Evolutionary conservation across 805 yeast genomes (phyloP), one percentile per base, ranked within the genome.

Genomic region (Wickerhamomyces alni): DNA sequence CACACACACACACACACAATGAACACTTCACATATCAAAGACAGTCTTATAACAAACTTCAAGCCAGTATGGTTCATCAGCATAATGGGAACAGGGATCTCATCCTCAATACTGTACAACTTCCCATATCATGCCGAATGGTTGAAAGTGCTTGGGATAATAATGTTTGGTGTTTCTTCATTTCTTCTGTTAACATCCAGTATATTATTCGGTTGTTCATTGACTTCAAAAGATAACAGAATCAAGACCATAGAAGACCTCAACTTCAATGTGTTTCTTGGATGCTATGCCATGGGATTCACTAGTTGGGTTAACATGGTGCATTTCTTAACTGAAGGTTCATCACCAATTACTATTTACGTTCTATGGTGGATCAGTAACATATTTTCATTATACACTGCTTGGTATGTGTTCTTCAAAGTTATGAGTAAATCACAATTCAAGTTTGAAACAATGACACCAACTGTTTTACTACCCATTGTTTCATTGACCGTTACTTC

Each of bases 71-170:
- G 80, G 70, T 87, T 80, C 61, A 81, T 83, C 19, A 67, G 77
- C 36, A 74, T 80, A n/a, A 88, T 88, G 96, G 96, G 95, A 2
- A 73, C 82, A 3, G 95, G 96, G 2, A 84, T 87, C 30, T 65
- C 86, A 1, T 65, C 85, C 4, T 57, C 74, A 29, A 63, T 86
- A 4, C 65, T 88, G 28, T 72, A 76, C 57, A 57, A 66, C 26
- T 87, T 82, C 56, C 87, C 95, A 0, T 83, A 75, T 52, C 70
- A 68, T 2, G 72, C 79, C 1, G 57, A 62, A 10, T 81, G 88
- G 87, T 62, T 82, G 27, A 51, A 62, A 33, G 55, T 70, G 3
- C 65, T 80, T 39, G 82, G 87, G 3, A 63, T 74, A 22, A 68
- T 85, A 5, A 71, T 78, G 69, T 87, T 80, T 66, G 81, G 72